Evolutionary conservation across 768 basidiomycete genomes (phyloP).

Genomic region (Sporobolomyces phaffii): DNA sequence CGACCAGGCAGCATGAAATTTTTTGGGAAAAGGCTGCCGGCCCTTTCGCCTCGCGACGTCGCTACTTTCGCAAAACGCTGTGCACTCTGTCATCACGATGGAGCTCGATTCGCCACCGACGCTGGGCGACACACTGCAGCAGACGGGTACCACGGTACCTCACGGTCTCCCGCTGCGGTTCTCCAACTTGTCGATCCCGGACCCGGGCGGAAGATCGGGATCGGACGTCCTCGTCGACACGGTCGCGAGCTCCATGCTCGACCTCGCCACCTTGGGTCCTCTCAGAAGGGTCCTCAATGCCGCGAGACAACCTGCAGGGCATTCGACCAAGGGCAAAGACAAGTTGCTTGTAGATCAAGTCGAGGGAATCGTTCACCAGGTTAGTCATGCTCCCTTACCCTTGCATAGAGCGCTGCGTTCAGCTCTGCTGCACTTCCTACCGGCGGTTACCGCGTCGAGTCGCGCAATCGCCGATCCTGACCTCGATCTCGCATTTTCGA

Average conservation of each 20-base stretch:
- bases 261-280: conserved; percentile 16
- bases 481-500: background rate
- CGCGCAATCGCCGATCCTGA: too few species aligned
- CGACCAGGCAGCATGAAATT: too few species aligned
- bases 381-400: background rate
- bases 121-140: background rate
- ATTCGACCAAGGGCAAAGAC: background rate
- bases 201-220: conserved; percentile 6
- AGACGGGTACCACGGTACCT: background rate
- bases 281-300: conserved; percentile 4
- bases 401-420: background rate
- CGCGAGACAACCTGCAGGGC: background rate
- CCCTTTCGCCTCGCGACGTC: background rate
- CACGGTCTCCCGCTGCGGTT: conserved; percentile 35
- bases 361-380: conserved; percentile 38
- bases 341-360: conserved; percentile 19
- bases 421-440: background rate
- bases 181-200: conserved; percentile 26
- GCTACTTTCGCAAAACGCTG: too few species aligned
- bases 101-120: background rate
- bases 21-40: too few species aligned
- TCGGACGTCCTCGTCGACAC: conserved; percentile 27
- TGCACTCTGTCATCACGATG: background rate
- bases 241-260: conserved; percentile 3
- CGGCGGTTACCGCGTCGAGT: too few species aligned